Evolutionary conservation across 2,329 filamentous ascomycete genomes (phyloP), one percentile per base, ranked within the genome.

Genomic region (Ilyonectria mors-panacis): DNA sequence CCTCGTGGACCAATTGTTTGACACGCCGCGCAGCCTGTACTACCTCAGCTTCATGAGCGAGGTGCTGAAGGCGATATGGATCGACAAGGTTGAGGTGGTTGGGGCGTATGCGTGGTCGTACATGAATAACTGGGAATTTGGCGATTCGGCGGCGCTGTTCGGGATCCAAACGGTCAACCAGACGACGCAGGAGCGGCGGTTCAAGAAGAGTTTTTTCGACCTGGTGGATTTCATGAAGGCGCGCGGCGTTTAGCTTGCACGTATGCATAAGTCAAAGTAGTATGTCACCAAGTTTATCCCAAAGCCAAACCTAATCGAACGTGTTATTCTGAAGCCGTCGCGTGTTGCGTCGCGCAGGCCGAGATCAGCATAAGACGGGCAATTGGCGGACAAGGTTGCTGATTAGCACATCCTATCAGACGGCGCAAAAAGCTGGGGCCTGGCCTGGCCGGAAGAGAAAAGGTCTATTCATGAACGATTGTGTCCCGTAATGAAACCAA

Each of bases 121-220:
- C 23, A 74, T 80, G 1, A 86, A 89, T 59, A 89, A 88, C 44
- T 87, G 85, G 82, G 87, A 88, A 60, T 90, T 89, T 72, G 87
- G 87, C 0, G 80, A 79, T 0, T 76, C 73, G 26, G 60, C 67
- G 9, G 73, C 81, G 17, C 84, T 85, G 2, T 90, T 88, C 76
- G 88, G 88, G 0, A 82, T 90, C 50, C 87, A 90, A 74, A 83
- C 81, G 1, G 85, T 89, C 2, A 88, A 89, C 68, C 79, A 83
- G 4, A 87, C 86, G 3, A 86, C 83, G 4, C 82, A 86, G 74
- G 80, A 84, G 67, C 76, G 87, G 26, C 75, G 79, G 44, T 89
- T 85, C 59, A 89, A 89, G 79, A 87, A 87, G 80, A 88, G 86
- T 56, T 87, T 89, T 70, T 89, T 89, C 71, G 87, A 89, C 60